Conservation (phyloP, 305 asterid genomes). For the Fraxinus dipetala region DNA sequence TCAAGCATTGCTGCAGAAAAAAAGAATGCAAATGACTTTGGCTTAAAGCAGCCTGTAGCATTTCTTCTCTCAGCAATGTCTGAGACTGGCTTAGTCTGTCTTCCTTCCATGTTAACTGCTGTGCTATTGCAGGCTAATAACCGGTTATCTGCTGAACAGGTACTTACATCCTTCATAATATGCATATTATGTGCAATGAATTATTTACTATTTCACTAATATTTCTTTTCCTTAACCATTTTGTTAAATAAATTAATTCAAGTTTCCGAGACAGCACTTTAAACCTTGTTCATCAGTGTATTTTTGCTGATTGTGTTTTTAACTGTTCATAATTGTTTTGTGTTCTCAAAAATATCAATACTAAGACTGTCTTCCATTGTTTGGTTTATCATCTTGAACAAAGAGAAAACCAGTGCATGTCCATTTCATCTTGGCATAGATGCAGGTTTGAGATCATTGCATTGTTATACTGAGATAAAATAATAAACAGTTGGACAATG, state of each 20-base stretch:
- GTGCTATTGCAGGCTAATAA: slow-evolving; percentile 92
- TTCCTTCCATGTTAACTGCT: slow-evolving; percentile 97
- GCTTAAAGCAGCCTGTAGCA: slow-evolving; percentile 55
- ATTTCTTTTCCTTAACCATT: neutral
- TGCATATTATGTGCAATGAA: slow-evolving; percentile 6
- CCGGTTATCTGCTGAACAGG: slow-evolving; percentile 86
- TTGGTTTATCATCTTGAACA: neutral
- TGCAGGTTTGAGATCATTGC: slow-evolving; percentile 2
- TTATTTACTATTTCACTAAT: neutral
- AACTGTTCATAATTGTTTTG: neutral
- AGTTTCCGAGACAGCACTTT: neutral
- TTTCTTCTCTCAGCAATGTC: slow-evolving; percentile 83
- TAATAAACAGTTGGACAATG: neutral
- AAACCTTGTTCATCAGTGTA: neutral
- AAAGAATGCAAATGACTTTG: slow-evolving; percentile 36
- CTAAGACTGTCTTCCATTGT: neutral
- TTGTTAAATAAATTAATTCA: neutral
- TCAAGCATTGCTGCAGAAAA: slow-evolving; percentile 37
- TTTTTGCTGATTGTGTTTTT: neutral
- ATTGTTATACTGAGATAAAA: neutral
- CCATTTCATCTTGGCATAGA: slow-evolving; percentile 1
- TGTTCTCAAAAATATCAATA: neutral
- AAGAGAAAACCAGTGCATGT: neutral
- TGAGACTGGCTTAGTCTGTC: slow-evolving; percentile 95
- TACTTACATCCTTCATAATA: slow-evolving; percentile 23